Evolutionary conservation across 2,329 filamentous ascomycete genomes (phyloP), one percentile per base, ranked within the genome.

Genomic region (Epichloe sibirici): DNA sequence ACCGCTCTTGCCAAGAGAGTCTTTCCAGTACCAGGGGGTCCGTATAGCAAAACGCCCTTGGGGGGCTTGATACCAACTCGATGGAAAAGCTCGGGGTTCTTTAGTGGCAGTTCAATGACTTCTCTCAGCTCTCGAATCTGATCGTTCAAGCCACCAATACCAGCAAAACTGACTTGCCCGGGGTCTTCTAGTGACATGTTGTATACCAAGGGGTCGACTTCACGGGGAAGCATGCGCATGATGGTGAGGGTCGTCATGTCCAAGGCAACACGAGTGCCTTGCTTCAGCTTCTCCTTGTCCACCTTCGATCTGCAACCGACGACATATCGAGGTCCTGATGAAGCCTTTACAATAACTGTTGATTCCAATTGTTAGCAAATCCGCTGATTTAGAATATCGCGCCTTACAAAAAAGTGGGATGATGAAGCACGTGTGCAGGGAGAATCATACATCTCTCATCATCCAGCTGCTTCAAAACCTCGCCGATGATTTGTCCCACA

Each of bases 171-270:
- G 70, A 98, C 86, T 70, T 97, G 91, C 5, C 93, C 93, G 0
- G 93, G 93, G 67, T 98, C 93, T 70, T 98, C 93, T 62, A 98
- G 73, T 21, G 93, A 98, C 93, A 98, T 98, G 77, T 98, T 98
- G 81, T 98, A 98, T 61, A 98, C 93, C 60, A 98, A 78, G 21
- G 93, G 93, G 66, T 98, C 93, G 66, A 98, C 94, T 75, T 98
- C 93, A 69, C 93, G 86, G 55, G 93, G 94, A 46, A 98, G 79
- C 93, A 98, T 98, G 65, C 93, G 88, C 93, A 98, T 98, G 71
- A 98, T 98, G 56, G 93, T 98, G 61, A 98, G 86, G 21, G 93
- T 98, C 49, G 93, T 98, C 93, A 98, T 98, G 66, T 98, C 93
- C 55, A 98, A 84, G 37, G 93, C 91, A 52, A 98, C 93, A 65